A percentile compares a stretch with the other conserved stretches of the same genome.
Evolutionary conservation across 345 rosid species (phyloP).

Genomic region (Balakata baccata): DNA sequence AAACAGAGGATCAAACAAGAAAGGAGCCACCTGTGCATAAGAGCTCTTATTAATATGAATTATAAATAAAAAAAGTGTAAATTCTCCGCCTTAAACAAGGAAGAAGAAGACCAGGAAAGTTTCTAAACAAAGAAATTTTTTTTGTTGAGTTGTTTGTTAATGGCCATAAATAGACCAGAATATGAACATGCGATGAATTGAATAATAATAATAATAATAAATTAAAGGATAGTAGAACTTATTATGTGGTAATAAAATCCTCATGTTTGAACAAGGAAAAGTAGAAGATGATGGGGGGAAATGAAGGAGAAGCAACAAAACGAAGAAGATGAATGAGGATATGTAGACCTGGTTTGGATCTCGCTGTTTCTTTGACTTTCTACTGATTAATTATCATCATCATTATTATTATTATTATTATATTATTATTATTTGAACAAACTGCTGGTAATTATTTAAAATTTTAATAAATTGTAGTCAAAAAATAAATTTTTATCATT

Average conservation of each 20-base stretch:
- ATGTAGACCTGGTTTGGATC: constrained; percentile 5
- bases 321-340: not conserved
- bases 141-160: constrained; percentile 3
- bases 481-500: no score
- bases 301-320: not conserved
- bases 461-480: no score
- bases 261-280: not conserved
- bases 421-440: no score
- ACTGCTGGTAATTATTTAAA: no score
- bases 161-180: constrained; percentile 5
- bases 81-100: not conserved
- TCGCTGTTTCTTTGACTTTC: not conserved
- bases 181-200: not conserved
- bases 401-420: no score
- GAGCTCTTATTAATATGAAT: not conserved
- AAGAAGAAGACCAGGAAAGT: not conserved
- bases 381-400: not conserved
- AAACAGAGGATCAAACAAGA: constrained; percentile 3
- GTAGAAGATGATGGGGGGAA: not conserved
- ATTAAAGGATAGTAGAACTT: not conserved
- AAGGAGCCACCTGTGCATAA: not conserved
- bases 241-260: not conserved
- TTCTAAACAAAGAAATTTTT: not conserved
- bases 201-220: not conserved
- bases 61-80: not conserved